A percentile compares a stretch with the other conserved stretches of the same genome.
phyloP scores from a whole-genome alignment of 345 rosid genomes.

The Capsella bursapastoris region DNA sequence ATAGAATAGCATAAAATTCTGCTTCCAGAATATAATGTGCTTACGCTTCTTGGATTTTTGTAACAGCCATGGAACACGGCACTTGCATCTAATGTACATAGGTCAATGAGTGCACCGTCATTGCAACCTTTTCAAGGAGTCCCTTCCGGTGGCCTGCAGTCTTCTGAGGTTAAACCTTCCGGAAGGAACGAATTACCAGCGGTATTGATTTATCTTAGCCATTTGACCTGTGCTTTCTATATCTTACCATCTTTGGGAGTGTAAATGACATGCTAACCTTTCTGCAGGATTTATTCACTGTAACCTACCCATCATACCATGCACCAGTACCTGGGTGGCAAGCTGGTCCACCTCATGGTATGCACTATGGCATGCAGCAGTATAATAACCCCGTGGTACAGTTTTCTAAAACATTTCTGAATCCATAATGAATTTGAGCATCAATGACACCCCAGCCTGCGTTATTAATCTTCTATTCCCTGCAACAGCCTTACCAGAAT shows the following conservation, averaged over 20 bases:
- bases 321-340: conserved; percentile 78
- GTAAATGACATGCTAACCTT: conserved; percentile 28
- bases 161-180: conserved; percentile 54
- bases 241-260: neutral
- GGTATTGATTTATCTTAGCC: conserved; percentile 51
- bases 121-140: conserved; percentile 50
- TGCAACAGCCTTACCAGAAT: conserved; percentile 62
- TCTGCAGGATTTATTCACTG: conserved; percentile 79
- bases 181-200: conserved; percentile 80
- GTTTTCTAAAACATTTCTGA: neutral
- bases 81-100: conserved; percentile 51
- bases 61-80: conserved; percentile 64
- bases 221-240: neutral
- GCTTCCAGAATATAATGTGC: neutral
- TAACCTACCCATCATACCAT: conserved; percentile 58
- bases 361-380: conserved; percentile 64
- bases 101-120: conserved; percentile 51
- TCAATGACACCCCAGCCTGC: conserved; percentile 3
- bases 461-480: conserved; percentile 19
- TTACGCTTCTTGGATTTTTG: conserved; percentile 31
- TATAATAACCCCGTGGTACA: conserved; percentile 65
- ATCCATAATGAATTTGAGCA: conserved; percentile 25
- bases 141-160: conserved; percentile 46
- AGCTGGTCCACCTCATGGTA: conserved; percentile 62
- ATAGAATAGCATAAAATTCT: conserved; percentile 10